phyloP scores from a whole-genome alignment of 192 early-diverging fungal species.

The Gaertneriomyces semiglobifer region DNA sequence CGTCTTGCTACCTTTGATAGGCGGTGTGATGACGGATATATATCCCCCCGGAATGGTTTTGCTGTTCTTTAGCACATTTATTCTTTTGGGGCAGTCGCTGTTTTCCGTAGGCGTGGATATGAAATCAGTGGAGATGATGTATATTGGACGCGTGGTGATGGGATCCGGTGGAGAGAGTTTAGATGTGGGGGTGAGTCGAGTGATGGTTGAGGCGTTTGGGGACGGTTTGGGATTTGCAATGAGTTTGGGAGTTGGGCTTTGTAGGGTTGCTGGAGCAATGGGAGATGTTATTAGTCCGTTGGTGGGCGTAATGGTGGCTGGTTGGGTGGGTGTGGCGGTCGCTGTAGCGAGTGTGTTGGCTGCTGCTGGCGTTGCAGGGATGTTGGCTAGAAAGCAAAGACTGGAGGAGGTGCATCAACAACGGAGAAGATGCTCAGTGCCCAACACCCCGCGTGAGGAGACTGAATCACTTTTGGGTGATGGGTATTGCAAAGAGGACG shows the following conservation, averaged over 20 bases:
- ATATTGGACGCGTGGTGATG: conserved; percentile 58
- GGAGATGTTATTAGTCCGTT: conserved; percentile 60
- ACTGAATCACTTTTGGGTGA: not conserved
- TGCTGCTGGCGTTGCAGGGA: conserved; percentile 41
- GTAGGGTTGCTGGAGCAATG: conserved; percentile 52
- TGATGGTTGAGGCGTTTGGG: conserved; percentile 51
- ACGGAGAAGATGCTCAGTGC: not conserved
- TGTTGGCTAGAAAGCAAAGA: conserved; percentile 20
- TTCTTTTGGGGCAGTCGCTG: conserved; percentile 56
- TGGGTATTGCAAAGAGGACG: not conserved
- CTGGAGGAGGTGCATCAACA: not conserved
- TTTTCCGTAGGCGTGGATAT: conserved; percentile 56
- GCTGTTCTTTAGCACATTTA: conserved; percentile 43
- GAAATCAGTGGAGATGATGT: conserved; percentile 45
- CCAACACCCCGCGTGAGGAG: not conserved
- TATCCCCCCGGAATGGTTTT: conserved; percentile 52
- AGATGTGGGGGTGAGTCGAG: conserved; percentile 43
- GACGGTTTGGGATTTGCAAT: conserved; percentile 61
- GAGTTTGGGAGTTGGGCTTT: conserved; percentile 49
- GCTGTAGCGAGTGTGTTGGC: conserved; percentile 43
- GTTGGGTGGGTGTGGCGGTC: conserved; percentile 52
- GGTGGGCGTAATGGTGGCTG: conserved; percentile 43
- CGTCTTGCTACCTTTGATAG: conserved; percentile 62
- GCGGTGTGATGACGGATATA: conserved; percentile 56
- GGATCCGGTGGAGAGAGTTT: conserved; percentile 62